Conservation (phyloP, 2,329 filamentous ascomycete genomes). For the Stemphylium vesicarium region DNA sequence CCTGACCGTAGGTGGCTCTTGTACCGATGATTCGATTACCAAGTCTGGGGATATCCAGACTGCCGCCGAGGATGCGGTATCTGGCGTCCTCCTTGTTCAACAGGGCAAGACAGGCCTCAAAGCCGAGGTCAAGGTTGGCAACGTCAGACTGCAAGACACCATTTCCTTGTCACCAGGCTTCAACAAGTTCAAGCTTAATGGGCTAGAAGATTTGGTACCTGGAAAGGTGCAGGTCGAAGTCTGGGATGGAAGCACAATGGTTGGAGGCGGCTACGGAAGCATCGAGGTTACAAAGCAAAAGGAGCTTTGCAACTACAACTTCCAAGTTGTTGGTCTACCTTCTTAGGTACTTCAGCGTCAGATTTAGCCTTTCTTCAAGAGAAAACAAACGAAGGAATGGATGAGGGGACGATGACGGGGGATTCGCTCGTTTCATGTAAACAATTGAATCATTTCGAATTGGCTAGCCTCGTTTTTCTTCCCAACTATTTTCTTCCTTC, state of each 20-base stretch:
- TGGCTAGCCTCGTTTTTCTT: too few relatives aligned
- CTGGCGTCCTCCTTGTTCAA: conserved; percentile 19
- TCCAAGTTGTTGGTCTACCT: conserved; percentile 4
- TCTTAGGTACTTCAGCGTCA: background rate
- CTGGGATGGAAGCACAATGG: conserved; percentile 30
- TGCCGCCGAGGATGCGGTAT: conserved; percentile 18
- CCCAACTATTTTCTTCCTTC: background rate
- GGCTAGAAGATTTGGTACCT: conserved; percentile 8
- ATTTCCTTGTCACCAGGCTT: conserved; percentile 18
- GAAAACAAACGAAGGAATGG: too few relatives aligned
- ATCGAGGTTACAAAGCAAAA: conserved; percentile 12
- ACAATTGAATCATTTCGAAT: too few relatives aligned
- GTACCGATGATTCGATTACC: conserved; percentile 53
- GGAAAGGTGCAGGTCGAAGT: conserved; percentile 36
- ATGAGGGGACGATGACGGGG: too few relatives aligned
- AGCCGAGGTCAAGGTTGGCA: conserved; percentile 32
- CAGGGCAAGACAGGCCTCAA: conserved; percentile 22
- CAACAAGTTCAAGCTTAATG: conserved; percentile 31
- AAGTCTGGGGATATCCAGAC: conserved; percentile 24
- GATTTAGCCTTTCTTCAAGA: background rate
- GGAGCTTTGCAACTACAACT: conserved; percentile 25
- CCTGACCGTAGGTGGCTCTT: conserved; percentile 33
- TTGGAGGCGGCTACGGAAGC: conserved; percentile 24
- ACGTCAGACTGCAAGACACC: conserved; percentile 20
- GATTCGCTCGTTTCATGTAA: too few relatives aligned